Evolutionary conservation across 345 rosid genomes (phyloP), one percentile per base, ranked within the genome.

Genomic region (Geranium brycei): DNA sequence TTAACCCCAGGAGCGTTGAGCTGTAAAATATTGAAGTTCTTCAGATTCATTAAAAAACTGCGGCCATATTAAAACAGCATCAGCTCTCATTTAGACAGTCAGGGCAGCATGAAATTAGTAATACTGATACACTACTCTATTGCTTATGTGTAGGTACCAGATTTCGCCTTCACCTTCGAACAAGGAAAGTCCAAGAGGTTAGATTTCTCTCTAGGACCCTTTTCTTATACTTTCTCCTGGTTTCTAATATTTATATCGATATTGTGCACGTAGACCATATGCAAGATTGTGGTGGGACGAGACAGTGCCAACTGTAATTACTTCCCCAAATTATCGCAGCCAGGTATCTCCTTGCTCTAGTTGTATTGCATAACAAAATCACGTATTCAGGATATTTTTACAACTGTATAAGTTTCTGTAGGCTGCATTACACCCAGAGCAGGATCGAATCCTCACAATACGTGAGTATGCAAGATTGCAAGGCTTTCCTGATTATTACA

Each of bases 211-310:
- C n/a, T 30, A 19, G 35, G 16, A 51, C 17, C 31, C 14, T 58
- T 57, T 56, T 55, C 58, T 63, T 18, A 68, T 67, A 47, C 28
- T 58, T 31, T 7, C 63, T 38, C 16, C 5, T 15, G 8, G 5
- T 47, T 61, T 66, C 31, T 16, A 5, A 61, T 64, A 23, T 19
- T 14, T 38, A 2, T 31, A 19, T 38, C 23, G 1, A 1, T 41
- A 58, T 19, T 13, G 65, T 60, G 58, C 32, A 17, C 66, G 68
- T 76, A 92, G 98, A 66, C 95, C 96, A 14, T 92, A 83, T 76
- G 95, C 73, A 5, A 86, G 96, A 73, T 72, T 92, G 67, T 92
- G 98, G 96, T 92, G 98, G 96, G 98, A 92, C 61, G 96, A 92
- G 69, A 89, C 95, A 2, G 87, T 89, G 76, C 80, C 96, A 17